A percentile compares a stretch with the other conserved stretches of the same genome.
Evolutionary conservation across 768 basidiomycete species (phyloP).

Genomic region (Suillus sp.): DNA sequence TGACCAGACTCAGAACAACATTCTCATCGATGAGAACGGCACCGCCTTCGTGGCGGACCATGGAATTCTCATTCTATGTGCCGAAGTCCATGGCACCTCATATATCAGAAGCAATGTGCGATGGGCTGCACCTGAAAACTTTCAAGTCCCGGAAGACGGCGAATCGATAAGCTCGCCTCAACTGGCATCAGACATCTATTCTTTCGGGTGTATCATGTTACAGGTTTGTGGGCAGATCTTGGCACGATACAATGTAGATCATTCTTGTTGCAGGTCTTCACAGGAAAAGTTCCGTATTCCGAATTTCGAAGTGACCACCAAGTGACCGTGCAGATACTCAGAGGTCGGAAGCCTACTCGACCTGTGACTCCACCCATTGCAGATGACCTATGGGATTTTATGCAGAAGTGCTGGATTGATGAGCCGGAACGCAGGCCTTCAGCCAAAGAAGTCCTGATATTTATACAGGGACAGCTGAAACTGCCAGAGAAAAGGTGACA

Average conservation of each 20-base stretch:
- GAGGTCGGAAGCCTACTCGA: background rate
- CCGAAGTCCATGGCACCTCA: slow-evolving; percentile 35
- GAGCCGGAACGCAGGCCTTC: slow-evolving; percentile 4
- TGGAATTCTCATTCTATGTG: slow-evolving; percentile 42
- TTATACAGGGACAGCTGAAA: slow-evolving; percentile 13
- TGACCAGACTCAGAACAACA: slow-evolving; percentile 5
- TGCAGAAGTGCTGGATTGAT: slow-evolving; percentile 21
- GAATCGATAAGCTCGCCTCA: background rate
- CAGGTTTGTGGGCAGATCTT: slow-evolving; percentile 33
- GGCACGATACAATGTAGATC: background rate
- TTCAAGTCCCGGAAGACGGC: slow-evolving; percentile 8
- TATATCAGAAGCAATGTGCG: slow-evolving; percentile 17
- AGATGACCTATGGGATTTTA: slow-evolving; percentile 10
- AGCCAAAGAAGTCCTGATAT: background rate
- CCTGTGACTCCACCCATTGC: background rate
- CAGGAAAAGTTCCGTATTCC: slow-evolving; percentile 9
- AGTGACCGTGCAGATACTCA: slow-evolving; percentile 3
- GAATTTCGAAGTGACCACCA: slow-evolving; percentile 8
- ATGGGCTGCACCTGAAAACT: slow-evolving; percentile 15
- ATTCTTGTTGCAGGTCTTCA: background rate
- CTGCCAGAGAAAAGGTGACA: background rate
- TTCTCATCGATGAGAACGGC: slow-evolving; percentile 3
- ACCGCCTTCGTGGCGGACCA: slow-evolving; percentile 34
- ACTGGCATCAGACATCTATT: slow-evolving; percentile 29
- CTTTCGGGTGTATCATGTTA: slow-evolving; percentile 39